Percentiles rank a stretch among this genome's conserved stretches.
phyloP scores from a whole-genome alignment of 148 eudicot species.

The Vaccinium macrocarpon region DNA sequence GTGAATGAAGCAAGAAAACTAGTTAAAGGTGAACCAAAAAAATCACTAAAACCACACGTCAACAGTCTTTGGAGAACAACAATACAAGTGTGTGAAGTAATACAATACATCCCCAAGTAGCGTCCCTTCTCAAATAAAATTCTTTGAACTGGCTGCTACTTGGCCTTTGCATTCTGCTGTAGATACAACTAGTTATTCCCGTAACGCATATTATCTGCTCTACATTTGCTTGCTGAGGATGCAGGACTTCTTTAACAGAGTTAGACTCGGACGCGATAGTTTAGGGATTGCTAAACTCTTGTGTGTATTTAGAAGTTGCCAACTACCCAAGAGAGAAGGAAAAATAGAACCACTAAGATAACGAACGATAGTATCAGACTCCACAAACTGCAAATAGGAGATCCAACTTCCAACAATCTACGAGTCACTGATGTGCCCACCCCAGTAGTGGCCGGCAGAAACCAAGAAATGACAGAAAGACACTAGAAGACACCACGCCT shows the following conservation, averaged over 20 bases:
- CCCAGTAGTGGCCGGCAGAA: neutral
- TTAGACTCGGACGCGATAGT: neutral
- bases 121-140: neutral
- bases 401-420: neutral
- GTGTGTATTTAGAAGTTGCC: too few relatives aligned
- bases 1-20: constrained; percentile 20
- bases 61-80: neutral
- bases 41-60: neutral
- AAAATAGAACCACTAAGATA: neutral
- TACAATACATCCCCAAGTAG: constrained; percentile 15
- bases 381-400: constrained; percentile 4
- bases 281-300: neutral
- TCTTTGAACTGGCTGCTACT: neutral
- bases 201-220: neutral
- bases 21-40: constrained; percentile 2
- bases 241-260: neutral
- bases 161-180: neutral
- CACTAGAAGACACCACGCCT: neutral
- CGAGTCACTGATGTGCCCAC: neutral
- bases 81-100: neutral
- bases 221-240: neutral
- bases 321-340: neutral
- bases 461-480: neutral
- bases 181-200: neutral
- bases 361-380: neutral